A percentile compares a stretch with the other conserved stretches of the same genome.
Evolutionary conservation across 2,329 filamentous ascomycete species (phyloP).

Genomic region (Cordyceps farinosa): DNA sequence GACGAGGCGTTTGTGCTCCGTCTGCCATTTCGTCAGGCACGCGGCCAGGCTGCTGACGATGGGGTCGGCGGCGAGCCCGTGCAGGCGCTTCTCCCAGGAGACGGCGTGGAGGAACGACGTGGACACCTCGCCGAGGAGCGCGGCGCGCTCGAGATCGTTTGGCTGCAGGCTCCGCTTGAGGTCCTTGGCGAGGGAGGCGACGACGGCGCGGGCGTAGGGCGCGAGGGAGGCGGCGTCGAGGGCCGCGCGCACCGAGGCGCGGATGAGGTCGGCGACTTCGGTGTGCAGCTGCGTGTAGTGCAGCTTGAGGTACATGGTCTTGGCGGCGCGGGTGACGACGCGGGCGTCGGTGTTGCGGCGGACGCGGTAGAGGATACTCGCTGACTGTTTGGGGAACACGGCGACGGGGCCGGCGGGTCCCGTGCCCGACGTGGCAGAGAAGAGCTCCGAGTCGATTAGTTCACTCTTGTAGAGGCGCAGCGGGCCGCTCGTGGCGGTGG

Average conservation of each 20-base stretch:
- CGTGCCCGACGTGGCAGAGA: constrained; percentile 59
- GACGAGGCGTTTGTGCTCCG: constrained; percentile 26
- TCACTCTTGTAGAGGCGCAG: constrained; percentile 69
- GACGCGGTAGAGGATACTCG: constrained; percentile 77
- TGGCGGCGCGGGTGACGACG: constrained; percentile 34
- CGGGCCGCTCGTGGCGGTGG: constrained; percentile 72
- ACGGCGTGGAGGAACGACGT: constrained; percentile 46
- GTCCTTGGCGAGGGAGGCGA: constrained; percentile 42
- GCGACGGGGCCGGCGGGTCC: constrained; percentile 49
- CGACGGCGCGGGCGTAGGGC: constrained; percentile 46
- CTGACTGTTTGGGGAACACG: constrained; percentile 78
- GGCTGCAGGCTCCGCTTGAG: constrained; percentile 42
- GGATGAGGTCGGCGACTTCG: constrained; percentile 57
- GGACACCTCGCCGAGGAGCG: constrained; percentile 49
- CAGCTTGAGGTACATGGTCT: constrained; percentile 64
- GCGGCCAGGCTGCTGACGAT: constrained; percentile 26
- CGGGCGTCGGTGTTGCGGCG: constrained; percentile 45
- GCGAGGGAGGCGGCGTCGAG: constrained; percentile 40
- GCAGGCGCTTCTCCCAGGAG: constrained; percentile 48
- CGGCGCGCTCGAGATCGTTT: constrained; percentile 54
- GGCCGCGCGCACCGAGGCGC: constrained; percentile 38
- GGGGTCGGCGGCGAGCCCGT: constrained; percentile 45
- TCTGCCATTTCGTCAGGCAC: constrained; percentile 34
- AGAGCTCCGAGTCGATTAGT: constrained; percentile 67
- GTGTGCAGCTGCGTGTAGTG: constrained; percentile 74